A percentile compares a stretch with the other conserved stretches of the same genome.
phyloP scores from a whole-genome alignment of 225 moss, liverwort and hornwort species.

The Sphagnum tenellum region DNA sequence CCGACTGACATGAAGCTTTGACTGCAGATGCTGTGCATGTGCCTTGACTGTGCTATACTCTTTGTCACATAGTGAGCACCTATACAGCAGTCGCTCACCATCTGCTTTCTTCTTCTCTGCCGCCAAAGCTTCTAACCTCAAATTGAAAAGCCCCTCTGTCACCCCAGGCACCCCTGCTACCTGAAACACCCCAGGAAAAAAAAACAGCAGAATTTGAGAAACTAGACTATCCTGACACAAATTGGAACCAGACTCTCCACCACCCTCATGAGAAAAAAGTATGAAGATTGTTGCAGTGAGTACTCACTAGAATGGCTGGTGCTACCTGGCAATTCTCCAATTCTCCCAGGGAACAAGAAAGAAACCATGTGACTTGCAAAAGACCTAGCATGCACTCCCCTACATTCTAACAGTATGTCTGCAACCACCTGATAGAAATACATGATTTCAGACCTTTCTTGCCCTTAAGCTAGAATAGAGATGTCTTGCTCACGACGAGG shows the following conservation, averaged over 20 bases:
- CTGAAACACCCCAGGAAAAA: slow-evolving; percentile 5
- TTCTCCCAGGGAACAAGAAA: no score
- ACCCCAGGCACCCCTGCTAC: slow-evolving; percentile 92
- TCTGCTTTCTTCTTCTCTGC: slow-evolving; percentile 70
- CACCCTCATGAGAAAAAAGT: no score
- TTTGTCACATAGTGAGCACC: slow-evolving; percentile 77
- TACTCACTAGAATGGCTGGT: no score
- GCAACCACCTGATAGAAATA: no score
- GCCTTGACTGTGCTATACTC: slow-evolving; percentile 81
- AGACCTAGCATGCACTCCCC: no score
- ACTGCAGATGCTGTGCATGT: slow-evolving; percentile 79
- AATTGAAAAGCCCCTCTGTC: slow-evolving; percentile 73
- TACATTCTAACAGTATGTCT: no score
- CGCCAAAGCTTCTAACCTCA: slow-evolving; percentile 77
- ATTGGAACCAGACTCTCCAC: not conserved
- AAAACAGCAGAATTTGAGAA: not conserved
- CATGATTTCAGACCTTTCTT: no score
- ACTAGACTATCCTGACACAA: not conserved
- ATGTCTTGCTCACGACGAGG: no score
- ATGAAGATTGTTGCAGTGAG: no score
- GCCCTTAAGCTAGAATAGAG: no score
- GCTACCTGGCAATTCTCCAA: no score
- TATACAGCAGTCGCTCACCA: slow-evolving; percentile 66
- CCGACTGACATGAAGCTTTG: slow-evolving; percentile 63
- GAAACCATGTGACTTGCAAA: no score